A percentile compares a stretch with the other conserved stretches of the same genome.
phyloP scores from a whole-genome alignment of 305 asterid genomes.

The Solanum chacoense region DNA sequence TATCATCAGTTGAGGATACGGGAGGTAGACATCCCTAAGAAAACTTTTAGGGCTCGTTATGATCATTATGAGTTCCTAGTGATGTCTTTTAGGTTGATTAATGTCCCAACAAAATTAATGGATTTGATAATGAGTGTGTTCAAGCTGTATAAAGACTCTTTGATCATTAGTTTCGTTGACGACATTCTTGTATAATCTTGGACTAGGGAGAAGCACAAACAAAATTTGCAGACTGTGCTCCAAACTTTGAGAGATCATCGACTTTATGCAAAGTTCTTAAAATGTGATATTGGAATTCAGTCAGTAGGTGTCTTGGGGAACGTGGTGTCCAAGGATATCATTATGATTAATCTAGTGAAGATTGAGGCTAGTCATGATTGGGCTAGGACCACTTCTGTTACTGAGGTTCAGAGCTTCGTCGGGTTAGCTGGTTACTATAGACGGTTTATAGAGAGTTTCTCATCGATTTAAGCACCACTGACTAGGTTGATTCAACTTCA shows the following conservation, averaged over 20 bases:
- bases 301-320: not conserved
- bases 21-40: not conserved
- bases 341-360: not conserved
- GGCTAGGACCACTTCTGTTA: not conserved
- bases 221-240: not conserved
- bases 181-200: not conserved
- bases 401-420: not conserved
- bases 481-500: not conserved
- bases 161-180: not conserved
- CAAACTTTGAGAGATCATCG: not conserved
- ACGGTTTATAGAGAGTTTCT: not conserved
- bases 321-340: not conserved
- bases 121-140: not conserved
- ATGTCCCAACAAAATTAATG: not conserved
- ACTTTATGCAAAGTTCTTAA: not conserved
- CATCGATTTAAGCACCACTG: not conserved
- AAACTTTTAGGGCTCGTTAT: not conserved
- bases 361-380: not conserved
- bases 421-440: not conserved
- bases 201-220: not conserved
- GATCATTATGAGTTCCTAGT: not conserved
- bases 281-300: not conserved
- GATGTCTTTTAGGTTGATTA: not conserved
- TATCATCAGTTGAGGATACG: not conserved
- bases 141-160: not conserved